Evolutionary conservation across 768 basidiomycete genomes (phyloP), one percentile per base, ranked within the genome.

Genomic region (Leccinum variicolor): DNA sequence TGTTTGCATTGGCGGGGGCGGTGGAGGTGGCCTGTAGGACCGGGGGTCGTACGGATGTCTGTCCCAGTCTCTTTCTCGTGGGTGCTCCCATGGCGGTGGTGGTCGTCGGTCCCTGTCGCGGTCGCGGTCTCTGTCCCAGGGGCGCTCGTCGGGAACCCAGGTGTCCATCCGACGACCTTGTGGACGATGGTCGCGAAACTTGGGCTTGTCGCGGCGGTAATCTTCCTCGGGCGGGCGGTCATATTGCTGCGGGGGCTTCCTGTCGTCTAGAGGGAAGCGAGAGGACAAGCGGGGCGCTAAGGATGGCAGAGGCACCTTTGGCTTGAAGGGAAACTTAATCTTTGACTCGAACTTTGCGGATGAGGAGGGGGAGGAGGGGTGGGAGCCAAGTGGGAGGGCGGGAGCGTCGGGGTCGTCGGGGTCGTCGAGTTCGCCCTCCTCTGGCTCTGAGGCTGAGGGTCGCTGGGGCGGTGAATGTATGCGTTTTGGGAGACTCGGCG

Each of bases 351-450:
- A 74, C 63, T 68, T 82, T 72, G n/a, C 43, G n/a, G 66, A 57
- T 19, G 60, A 65, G 21, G 63, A 64, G 50, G 77, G 71, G 62
- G 78, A 76, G 0, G 72, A 61, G n/a, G 73, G 63, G 23, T 69
- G 23, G 43, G 36, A 52, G 56, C 52, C 65, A 61, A 56, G 51
- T 33, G 56, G 21, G 23, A 48, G 15, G 48, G 39, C 6, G 50
- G 55, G 54, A 29, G 52, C 1, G 34, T 36, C 59, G 50, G 63
- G 49, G 8, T 61, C 66, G 43, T 70, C 75, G 69, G 50, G 51
- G 67, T 91, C 89, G 73, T 90, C 89, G 50, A 92, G 75, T 64
- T 92, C 90, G 58, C 90, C 90, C 68, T 92, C 90, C 71, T 92
- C 90, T 51, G 89, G 89, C 1, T 89, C 79, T 1, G 73, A 86